Conservation (phyloP, 1,284 basidiomycete species). For the Sparassis latifolia region DNA sequence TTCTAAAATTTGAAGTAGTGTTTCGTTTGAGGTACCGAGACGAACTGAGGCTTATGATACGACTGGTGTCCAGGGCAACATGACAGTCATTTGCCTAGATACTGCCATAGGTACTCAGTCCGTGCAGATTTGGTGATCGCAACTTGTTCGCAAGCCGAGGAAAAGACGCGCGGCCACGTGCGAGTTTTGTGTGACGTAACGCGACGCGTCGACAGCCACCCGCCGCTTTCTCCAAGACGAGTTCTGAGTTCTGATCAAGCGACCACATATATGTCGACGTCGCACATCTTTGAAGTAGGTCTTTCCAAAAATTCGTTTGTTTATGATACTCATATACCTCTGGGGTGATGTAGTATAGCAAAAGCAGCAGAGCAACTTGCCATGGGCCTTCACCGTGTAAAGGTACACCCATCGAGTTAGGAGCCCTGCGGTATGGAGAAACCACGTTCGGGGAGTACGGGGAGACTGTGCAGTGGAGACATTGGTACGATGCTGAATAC, state of each 20-base stretch:
- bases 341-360: conserved; percentile 50
- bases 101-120: no score
- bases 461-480: conserved; percentile 64
- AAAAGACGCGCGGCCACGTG: neutral
- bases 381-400: conserved; percentile 57
- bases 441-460: conserved; percentile 39
- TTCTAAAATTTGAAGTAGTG: no score
- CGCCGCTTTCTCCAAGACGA: conserved; percentile 7
- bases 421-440: conserved; percentile 57
- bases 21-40: no score
- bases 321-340: neutral
- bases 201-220: conserved; percentile 11
- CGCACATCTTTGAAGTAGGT: conserved; percentile 17
- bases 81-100: no score
- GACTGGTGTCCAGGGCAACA: no score
- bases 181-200: conserved; percentile 3
- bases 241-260: conserved; percentile 3
- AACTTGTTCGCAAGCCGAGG: no score
- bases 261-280: conserved; percentile 11
- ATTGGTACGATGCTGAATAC: conserved; percentile 44
- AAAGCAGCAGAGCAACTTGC: conserved; percentile 60
- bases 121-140: no score
- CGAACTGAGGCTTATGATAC: no score
- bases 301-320: neutral
- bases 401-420: conserved; percentile 44